Evolutionary conservation across 441 rosid species (phyloP), one percentile per base, ranked within the genome.

Genomic region (Arabidopsis hybrid): DNA sequence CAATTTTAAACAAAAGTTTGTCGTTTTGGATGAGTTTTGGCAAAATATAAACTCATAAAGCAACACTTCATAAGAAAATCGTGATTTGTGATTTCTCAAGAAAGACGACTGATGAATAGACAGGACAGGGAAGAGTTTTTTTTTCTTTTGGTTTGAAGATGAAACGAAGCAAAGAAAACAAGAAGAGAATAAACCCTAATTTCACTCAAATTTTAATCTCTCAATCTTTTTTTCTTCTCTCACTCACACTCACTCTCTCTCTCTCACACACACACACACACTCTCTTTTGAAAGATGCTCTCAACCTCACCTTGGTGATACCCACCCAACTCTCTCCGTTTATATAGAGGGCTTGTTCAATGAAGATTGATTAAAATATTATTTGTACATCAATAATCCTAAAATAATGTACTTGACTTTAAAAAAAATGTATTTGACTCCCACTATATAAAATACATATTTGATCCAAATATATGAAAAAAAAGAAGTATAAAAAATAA

Each of bases 301-400:
- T 70, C 47, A 39, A 76, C 40, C 79, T 76, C 61, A 62, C 71
- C 67, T 70, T 76, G 75, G 1, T 6, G 32, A 46, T 55, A 46
- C 53, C 45, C 14, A 70, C 40, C 16, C 56, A 70, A 26, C 32
- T 64, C 49, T 38, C 35, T 11, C 35, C 50, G 67, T 58, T 76
- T 76, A 76, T 70, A 65, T 71, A 76, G 76, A 71, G 63, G 26
- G 62, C 39, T 71, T 31, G 3, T 60, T 5, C 17, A 11, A 1
- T 36, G 74, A 62, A 61, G 36, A 62, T 61, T 45, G 46, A 43
- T 52, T 67, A 40, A 11, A 59, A 53, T 74, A 74, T 61, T 42
- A 1, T 46, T 42, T 17, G 7, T 60, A 17, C 26, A 45, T 21
- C 1, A 40, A 21, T 21, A 21, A 40, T 13, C 12, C 9, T 40